These are phyloP conservation scores for Malassezia arunalokei DNA, from an alignment of 1,284 basidiomycete species.

Conservation along the genomic window DNA sequence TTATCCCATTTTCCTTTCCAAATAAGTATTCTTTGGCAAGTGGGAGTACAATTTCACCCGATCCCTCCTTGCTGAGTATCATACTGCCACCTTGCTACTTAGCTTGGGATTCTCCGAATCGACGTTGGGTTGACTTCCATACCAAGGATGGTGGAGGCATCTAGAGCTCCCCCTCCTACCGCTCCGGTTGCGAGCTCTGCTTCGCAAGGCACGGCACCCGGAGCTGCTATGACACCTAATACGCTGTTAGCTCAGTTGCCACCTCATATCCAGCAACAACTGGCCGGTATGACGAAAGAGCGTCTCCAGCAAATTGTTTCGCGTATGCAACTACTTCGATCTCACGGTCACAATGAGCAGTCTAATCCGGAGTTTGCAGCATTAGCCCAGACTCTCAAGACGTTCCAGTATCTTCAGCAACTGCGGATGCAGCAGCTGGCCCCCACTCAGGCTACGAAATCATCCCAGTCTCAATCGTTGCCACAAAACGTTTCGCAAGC, in stretches of 20 bases:
- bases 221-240: background rate
- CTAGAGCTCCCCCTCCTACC: background rate
- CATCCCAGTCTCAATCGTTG: background rate
- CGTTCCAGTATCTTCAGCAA: slow-evolving; percentile 41
- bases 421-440: slow-evolving; percentile 35
- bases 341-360: slow-evolving; percentile 44
- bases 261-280: slow-evolving; percentile 30
- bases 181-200: background rate
- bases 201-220: background rate
- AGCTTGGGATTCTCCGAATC: too few relatives aligned
- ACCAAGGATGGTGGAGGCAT: slow-evolving; percentile 8
- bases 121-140: too few relatives aligned
- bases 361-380: slow-evolving; percentile 45
- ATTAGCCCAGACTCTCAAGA: slow-evolving; percentile 39
- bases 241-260: slow-evolving; percentile 12
- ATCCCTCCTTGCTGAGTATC: too few relatives aligned
- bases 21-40: too few relatives aligned
- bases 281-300: slow-evolving; percentile 42
- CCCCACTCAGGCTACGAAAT: background rate
- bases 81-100: too few relatives aligned
- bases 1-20: background rate
- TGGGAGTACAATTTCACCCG: too few relatives aligned
- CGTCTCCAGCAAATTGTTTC: slow-evolving; percentile 33
- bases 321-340: slow-evolving; percentile 47
- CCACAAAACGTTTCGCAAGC: background rate